These are phyloP conservation scores for Diaporthe vaccinii DNA, from an alignment of 2,329 filamentous ascomycete species.

Conservation along the genomic window DNA sequence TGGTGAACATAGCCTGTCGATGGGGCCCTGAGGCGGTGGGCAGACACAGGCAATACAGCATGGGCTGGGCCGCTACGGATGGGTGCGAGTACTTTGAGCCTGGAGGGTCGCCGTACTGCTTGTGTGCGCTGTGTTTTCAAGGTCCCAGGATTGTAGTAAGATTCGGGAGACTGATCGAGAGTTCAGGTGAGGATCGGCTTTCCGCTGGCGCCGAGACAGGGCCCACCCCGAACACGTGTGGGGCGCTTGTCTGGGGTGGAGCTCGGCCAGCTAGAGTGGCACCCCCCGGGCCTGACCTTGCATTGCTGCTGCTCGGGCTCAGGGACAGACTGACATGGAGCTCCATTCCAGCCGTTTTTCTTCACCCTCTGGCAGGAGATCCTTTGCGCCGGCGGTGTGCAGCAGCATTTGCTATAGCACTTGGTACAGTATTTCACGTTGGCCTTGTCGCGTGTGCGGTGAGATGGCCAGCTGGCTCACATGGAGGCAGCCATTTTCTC, in stretches of 20 bases:
- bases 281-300: constrained; percentile 4
- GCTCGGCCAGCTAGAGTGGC: constrained; percentile 3
- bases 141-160: constrained; percentile 30
- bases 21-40: constrained; percentile 8
- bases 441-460: neutral
- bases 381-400: constrained; percentile 15
- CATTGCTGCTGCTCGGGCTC: neutral
- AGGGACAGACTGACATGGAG: constrained; percentile 32
- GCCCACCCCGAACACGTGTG: constrained; percentile 27
- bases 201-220: constrained; percentile 25
- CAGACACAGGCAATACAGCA: neutral
- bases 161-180: constrained; percentile 24
- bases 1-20: neutral
- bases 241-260: constrained; percentile 20
- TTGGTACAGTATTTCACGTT: neutral
- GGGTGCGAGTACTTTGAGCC: neutral
- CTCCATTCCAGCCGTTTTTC: neutral
- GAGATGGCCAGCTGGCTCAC: constrained; percentile 2
- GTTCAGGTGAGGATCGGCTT: constrained; percentile 33
- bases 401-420: neutral
- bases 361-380: neutral
- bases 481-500: neutral
- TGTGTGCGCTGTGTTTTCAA: constrained; percentile 11
- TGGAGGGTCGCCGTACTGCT: neutral
- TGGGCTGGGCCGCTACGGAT: neutral